Evolutionary conservation across 1,284 basidiomycete species (phyloP).

Genomic region (Pseudomicrostroma phylloplanum): DNA sequence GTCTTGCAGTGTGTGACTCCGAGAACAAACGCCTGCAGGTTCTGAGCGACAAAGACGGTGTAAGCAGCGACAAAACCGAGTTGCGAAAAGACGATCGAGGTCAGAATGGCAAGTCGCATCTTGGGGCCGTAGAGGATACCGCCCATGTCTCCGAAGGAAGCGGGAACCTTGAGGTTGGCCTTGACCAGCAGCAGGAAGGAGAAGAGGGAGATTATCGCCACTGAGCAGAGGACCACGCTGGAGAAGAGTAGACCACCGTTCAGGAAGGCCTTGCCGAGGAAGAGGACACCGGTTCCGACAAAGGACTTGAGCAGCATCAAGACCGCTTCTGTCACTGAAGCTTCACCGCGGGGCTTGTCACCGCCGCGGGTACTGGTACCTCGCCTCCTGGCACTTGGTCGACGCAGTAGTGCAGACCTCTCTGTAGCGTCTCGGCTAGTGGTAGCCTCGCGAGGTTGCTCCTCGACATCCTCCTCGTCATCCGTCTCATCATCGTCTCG

Average conservation of each 20-base stretch:
- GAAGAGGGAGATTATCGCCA: slow-evolving; percentile 82
- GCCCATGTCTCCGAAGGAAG: slow-evolving; percentile 94
- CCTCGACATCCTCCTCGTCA: slow-evolving; percentile 18
- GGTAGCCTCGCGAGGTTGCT: slow-evolving; percentile 20
- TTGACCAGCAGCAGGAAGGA: slow-evolving; percentile 88
- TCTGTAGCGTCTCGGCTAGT: slow-evolving; percentile 25
- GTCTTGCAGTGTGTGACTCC: slow-evolving; percentile 74
- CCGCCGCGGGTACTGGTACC: background rate
- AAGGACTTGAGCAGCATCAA: slow-evolving; percentile 67
- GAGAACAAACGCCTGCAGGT: slow-evolving; percentile 71
- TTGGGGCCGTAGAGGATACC: slow-evolving; percentile 82
- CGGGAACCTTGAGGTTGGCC: slow-evolving; percentile 80
- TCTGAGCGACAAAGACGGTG: slow-evolving; percentile 92
- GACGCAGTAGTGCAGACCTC: slow-evolving; percentile 28
- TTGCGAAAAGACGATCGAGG: slow-evolving; percentile 83
- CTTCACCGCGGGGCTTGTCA: slow-evolving; percentile 39
- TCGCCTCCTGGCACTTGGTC: background rate
- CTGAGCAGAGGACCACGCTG: slow-evolving; percentile 66
- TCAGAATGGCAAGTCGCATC: slow-evolving; percentile 84
- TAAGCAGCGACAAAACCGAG: slow-evolving; percentile 81
- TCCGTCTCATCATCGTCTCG: slow-evolving; percentile 38
- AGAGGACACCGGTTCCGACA: slow-evolving; percentile 90
- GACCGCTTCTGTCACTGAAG: slow-evolving; percentile 45
- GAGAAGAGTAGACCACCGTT: slow-evolving; percentile 96
- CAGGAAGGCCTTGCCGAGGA: slow-evolving; percentile 94